Percentiles rank a stretch among this genome's conserved stretches.
phyloP scores from a whole-genome alignment of 2,329 filamentous ascomycete species.

The Microdochium paspali region DNA sequence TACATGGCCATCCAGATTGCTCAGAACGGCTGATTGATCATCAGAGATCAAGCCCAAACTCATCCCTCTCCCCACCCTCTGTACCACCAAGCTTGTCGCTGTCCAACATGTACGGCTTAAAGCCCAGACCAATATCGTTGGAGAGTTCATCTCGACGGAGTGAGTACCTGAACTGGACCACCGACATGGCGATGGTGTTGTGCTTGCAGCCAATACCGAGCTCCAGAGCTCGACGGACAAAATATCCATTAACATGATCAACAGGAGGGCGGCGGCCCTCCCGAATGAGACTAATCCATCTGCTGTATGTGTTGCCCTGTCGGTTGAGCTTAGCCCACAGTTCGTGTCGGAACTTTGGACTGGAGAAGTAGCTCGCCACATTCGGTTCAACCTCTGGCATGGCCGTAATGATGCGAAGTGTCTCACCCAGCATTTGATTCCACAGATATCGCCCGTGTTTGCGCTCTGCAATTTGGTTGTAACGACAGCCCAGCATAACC shows the following conservation, averaged over 20 bases:
- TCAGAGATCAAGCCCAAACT: conserved; percentile 3
- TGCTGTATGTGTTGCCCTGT: conserved; percentile 49
- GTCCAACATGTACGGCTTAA: conserved; percentile 15
- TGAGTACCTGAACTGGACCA: conserved; percentile 61
- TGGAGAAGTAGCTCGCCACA: conserved; percentile 45
- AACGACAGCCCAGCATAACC: conserved; percentile 66
- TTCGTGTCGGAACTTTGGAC: conserved; percentile 50
- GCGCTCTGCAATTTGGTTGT: conserved; percentile 63
- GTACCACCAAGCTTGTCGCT: conserved; percentile 12
- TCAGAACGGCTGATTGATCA: no score
- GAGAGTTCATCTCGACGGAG: conserved; percentile 21
- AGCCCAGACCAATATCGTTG: conserved; percentile 10
- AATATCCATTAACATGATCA: conserved; percentile 81
- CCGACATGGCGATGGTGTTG: conserved; percentile 62
- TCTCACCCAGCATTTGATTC: conserved; percentile 64
- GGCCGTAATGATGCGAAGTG: conserved; percentile 57
- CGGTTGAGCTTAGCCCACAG: conserved; percentile 43
- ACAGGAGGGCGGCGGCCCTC: conserved; percentile 61
- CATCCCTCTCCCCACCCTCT: conserved; percentile 3
- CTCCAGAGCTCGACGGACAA: conserved; percentile 63
- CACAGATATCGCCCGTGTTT: conserved; percentile 55
- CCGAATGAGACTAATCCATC: conserved; percentile 59
- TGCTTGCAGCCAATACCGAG: conserved; percentile 62
- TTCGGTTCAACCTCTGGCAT: conserved; percentile 68
- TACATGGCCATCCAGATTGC: no score